phyloP scores from a whole-genome alignment of 129 eudicot species.

The Lonicera japonica region DNA sequence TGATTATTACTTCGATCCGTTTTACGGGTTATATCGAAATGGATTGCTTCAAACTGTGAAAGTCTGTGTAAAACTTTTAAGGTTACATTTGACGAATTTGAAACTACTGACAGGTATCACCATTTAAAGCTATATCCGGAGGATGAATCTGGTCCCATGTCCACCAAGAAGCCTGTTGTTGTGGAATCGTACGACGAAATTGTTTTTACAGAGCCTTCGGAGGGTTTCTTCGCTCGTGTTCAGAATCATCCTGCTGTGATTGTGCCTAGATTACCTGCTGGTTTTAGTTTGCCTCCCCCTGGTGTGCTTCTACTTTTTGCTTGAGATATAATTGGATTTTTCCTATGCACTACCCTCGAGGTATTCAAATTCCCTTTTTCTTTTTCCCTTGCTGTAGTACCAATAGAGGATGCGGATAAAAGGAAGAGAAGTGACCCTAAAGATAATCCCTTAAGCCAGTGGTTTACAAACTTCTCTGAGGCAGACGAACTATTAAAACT shows the following conservation, averaged over 20 bases:
- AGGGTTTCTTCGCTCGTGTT: conserved; percentile 57
- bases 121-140: conserved; percentile 84
- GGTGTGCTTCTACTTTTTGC: conserved; percentile 26
- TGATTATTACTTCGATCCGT: no score
- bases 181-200: conserved; percentile 78
- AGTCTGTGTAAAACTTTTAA: not conserved
- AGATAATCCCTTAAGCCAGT: conserved; percentile 73
- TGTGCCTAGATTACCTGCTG: conserved; percentile 76
- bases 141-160: conserved; percentile 73
- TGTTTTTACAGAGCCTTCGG: conserved; percentile 78
- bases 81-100: conserved; percentile 1
- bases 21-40: not conserved
- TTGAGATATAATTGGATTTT: not conserved
- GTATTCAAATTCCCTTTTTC: not conserved
- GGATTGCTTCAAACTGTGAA: not conserved
- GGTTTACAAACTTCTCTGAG: conserved; percentile 80
- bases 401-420: conserved; percentile 55
- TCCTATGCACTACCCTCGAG: not conserved
- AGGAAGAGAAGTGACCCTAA: conserved; percentile 64
- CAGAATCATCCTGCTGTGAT: conserved; percentile 76
- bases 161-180: conserved; percentile 76
- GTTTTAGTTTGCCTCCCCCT: conserved; percentile 48
- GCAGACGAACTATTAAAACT: conserved; percentile 83
- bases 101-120: conserved; percentile 42
- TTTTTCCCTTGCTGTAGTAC: conserved; percentile 23